Evolutionary conservation across 2,329 filamentous ascomycete genomes (phyloP).

Genomic region (Colletotrichum cereale): DNA sequence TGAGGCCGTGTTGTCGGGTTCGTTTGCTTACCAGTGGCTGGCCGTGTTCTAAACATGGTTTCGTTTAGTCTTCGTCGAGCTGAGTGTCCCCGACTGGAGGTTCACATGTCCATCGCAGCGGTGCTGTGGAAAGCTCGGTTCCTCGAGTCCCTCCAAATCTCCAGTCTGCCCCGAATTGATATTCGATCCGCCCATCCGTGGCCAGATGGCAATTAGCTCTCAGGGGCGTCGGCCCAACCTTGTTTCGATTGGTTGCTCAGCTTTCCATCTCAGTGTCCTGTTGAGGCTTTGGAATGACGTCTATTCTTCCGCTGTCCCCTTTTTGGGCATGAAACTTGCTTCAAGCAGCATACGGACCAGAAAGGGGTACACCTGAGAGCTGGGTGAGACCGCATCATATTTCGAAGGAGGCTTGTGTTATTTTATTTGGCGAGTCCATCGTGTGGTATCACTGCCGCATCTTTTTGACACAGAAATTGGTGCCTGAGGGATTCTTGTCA

Average conservation of each 20-base stretch:
- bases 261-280: not conserved
- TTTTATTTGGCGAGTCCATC: not conserved
- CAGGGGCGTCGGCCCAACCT: not conserved
- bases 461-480: no score
- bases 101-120: not conserved
- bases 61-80: not conserved
- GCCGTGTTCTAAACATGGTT: not conserved
- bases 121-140: not conserved
- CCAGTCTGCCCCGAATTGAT: not conserved
- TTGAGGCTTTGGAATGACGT: not conserved
- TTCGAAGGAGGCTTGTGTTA: not conserved
- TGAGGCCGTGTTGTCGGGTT: no score
- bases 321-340: not conserved
- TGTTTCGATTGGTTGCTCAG: not conserved
- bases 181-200: not conserved
- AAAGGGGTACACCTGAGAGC: not conserved
- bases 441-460: not conserved
- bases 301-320: not conserved
- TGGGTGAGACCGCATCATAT: not conserved
- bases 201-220: not conserved
- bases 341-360: not conserved
- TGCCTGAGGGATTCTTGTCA: not conserved
- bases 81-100: no score
- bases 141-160: not conserved
- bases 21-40: not conserved